A percentile compares a stretch with the other conserved stretches of the same genome.
These are phyloP conservation scores for Plasmodium vinckei DNA, from an alignment of 169 alveolate species.

Conservation along the genomic window DNA sequence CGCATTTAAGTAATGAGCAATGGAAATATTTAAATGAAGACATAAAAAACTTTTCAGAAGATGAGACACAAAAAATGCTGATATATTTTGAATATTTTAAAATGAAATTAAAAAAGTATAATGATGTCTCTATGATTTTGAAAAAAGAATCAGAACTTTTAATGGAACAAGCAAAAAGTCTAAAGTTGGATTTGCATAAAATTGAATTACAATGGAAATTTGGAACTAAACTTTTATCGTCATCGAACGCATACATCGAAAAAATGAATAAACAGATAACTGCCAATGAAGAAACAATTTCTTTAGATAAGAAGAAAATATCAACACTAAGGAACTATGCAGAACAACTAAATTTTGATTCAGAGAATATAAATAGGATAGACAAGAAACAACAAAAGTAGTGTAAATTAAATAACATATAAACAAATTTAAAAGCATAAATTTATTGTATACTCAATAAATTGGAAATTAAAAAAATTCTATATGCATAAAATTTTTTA, in stretches of 20 bases:
- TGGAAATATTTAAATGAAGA: constrained; percentile 70
- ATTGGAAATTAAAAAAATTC: too few relatives aligned
- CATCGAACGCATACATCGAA: constrained; percentile 36
- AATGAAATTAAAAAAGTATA: constrained; percentile 7
- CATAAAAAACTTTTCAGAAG: constrained; percentile 61
- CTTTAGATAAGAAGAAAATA: constrained; percentile 42
- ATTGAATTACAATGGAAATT: constrained; percentile 73
- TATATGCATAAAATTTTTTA: too few relatives aligned
- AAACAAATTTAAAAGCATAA: too few relatives aligned
- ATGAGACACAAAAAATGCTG: constrained; percentile 48
- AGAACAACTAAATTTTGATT: constrained; percentile 28
- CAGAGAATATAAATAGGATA: not conserved
- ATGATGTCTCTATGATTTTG: constrained; percentile 15
- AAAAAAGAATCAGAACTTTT: constrained; percentile 18
- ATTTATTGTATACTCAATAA: too few relatives aligned
- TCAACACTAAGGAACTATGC: constrained; percentile 32
- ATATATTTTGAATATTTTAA: constrained; percentile 48
- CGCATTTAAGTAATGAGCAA: constrained; percentile 72
- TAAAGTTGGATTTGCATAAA: constrained; percentile 50
- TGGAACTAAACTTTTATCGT: constrained; percentile 37
- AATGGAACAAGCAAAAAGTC: constrained; percentile 19
- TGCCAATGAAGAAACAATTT: constrained; percentile 42
- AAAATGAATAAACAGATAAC: constrained; percentile 62
- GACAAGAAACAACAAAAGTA: constrained; percentile 10
- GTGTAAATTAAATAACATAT: too few relatives aligned